Base-by-base conservation (phyloP, 2,329 filamentous ascomycete species). In the Monilinia laxa region DNA sequence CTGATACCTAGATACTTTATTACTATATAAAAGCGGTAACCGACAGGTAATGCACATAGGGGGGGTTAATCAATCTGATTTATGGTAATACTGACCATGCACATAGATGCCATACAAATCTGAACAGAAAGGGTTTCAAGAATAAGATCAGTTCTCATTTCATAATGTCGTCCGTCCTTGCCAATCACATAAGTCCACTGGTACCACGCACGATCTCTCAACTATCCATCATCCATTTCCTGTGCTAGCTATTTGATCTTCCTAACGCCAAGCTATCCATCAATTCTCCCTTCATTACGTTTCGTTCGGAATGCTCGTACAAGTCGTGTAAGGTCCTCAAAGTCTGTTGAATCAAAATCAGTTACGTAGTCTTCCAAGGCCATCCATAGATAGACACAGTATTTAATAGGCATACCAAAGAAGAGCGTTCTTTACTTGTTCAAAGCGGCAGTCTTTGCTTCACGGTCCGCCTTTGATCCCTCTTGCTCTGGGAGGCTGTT, bases 381-480 rank as follows among this genome's bases (percentile, higher is more conserved):
- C 28, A 28, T 28, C 28, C 28, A 2, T 28, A 28, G 28, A 42
- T 18, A 14, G 14, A 31, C 3, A 10, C 3, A 10, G 20, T 14
- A 60, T 25, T 23, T 9, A 38, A 2, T 47, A 64, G 68, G 42
- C 69, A 70, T 75, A 74, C 73, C 70, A 64, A 68, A 51, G 64
- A 63, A 42, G 31, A 6, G 31, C 31, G 7, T 35, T 35, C 49
- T 63, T 66, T 66, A 69, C 71, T 76, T 51, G 40, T 66, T 63
- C 51, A 66, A 63, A 18, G 58, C 40, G 31, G 57, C 64, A 23
- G 64, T 42, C 58, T 55, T 63, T 16, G 84, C 86, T 73, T 83
- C 80, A 64, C 89, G 84, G 74, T 92, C 89, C 76, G 90, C 88
- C 78, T 89, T 90, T 67, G 84, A 86, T 20, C 85, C 87, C 79